These are phyloP conservation scores for Phytophthora pluvialis DNA, from an alignment of 352 stramenopile genomes.

Conservation along the genomic window DNA sequence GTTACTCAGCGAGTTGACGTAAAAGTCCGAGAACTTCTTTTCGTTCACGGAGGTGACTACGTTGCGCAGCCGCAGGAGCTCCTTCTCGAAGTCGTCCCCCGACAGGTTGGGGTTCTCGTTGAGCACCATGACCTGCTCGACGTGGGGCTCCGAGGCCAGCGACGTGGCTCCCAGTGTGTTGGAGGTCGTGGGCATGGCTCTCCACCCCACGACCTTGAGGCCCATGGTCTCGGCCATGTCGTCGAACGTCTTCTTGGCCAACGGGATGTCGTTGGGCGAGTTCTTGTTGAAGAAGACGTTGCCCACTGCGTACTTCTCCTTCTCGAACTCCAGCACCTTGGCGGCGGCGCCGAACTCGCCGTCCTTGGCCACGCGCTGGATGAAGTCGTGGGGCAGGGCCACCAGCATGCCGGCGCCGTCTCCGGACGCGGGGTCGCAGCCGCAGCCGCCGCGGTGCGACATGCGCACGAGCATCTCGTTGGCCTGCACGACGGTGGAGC, in stretches of 20 bases:
- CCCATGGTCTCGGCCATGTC: slow-evolving; percentile 86
- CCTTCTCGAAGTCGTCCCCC: slow-evolving; percentile 93
- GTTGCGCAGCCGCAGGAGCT: slow-evolving; percentile 70
- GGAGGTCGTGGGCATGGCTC: slow-evolving; percentile 94
- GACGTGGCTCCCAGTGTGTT: slow-evolving; percentile 93
- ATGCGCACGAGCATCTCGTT: slow-evolving; percentile 98
- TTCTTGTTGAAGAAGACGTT: slow-evolving; percentile 91
- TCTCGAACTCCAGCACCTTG: slow-evolving; percentile 44
- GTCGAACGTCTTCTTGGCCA: slow-evolving; percentile 91
- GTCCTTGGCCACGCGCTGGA: slow-evolving; percentile 83
- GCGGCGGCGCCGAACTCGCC: slow-evolving; percentile 68
- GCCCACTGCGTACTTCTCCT: slow-evolving; percentile 92
- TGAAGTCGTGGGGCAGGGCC: slow-evolving; percentile 95
- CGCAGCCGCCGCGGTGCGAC: slow-evolving; percentile 95
- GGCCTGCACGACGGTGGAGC: slow-evolving; percentile 92
- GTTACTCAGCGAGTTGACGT: slow-evolving; percentile 94
- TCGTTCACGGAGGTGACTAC: slow-evolving; percentile 68
- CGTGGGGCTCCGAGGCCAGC: slow-evolving; percentile 93
- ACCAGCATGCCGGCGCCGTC: slow-evolving; percentile 96
- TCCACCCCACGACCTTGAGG: slow-evolving; percentile 93
- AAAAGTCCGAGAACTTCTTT: slow-evolving; percentile 90
- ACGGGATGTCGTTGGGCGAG: slow-evolving; percentile 70
- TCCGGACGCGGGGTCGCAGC: slow-evolving; percentile 95
- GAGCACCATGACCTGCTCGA: slow-evolving; percentile 95
- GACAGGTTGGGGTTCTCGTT: slow-evolving; percentile 66